Base-by-base conservation (phyloP, 2,329 filamentous ascomycete species). In the Lachnellula occidentalis region DNA sequence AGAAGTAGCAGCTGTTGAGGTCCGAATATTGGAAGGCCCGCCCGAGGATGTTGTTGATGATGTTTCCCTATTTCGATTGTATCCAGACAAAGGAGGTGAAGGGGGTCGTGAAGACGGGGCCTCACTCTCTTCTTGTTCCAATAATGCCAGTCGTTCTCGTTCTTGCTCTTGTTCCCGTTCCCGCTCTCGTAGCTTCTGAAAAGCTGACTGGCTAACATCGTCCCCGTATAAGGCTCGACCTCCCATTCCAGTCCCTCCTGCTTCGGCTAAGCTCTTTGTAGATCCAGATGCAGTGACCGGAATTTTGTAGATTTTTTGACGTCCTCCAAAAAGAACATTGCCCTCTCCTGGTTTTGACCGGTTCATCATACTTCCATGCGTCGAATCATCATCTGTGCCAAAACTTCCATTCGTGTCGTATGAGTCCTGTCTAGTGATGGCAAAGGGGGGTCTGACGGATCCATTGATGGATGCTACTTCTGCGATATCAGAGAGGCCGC, bases 231-330 rank as follows among this genome's bases (percentile, higher is more conserved):
- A 71, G 0, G 85, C 79, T 60, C 82, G 85, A 22, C 80, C 88
- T 45, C 77, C 74, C 76, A 89, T 81, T 45, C 77, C 79, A 19
- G 76, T 74, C 15, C 65, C 67, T 0, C 58, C 55, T 5, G 58
- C 55, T 34, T 69, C 71, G 12, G 61, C 58, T 53, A 72, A 64
- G 61, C 72, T 64, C 62, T 73, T 76, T 34, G 76, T 74, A 2
- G 76, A 76, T 43, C 69, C 67, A 14, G 68, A 67, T 19, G 71
- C 70, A 24, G 78, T 77, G 3, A 75, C 76, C 0, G 88, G 78
- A 60, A 96, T 88, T 70, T 90, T 92, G 72, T 95, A 97, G 37
- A 97, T 86, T 74, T 97, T 97, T 70, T 97, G 94, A 45, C 94
- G 84, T 15, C 94, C 94, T 54, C 94, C 94, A 71, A 99, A 99